phyloP scores from a whole-genome alignment of 345 rosid species.

The Gossypium australe region DNA sequence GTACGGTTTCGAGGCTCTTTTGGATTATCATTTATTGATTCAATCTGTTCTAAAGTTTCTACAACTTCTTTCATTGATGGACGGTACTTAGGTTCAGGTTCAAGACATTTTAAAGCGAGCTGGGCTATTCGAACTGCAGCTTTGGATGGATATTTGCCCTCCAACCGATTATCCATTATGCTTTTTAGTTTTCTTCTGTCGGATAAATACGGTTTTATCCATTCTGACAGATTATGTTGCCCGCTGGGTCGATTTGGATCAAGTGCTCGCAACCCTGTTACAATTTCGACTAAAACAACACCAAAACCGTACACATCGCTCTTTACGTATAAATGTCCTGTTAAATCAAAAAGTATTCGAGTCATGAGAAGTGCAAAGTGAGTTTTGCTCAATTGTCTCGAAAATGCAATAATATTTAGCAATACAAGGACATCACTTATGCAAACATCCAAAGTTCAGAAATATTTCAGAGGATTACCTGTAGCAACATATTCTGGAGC shows the following conservation, averaged over 20 bases:
- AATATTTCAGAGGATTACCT: slow-evolving; percentile 36
- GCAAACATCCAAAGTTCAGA: slow-evolving; percentile 2
- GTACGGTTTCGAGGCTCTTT: slow-evolving; percentile 46
- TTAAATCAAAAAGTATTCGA: slow-evolving; percentile 12
- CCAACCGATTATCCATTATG: slow-evolving; percentile 64
- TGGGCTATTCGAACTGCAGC: slow-evolving; percentile 60
- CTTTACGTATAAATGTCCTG: slow-evolving; percentile 95
- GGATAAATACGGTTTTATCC: slow-evolving; percentile 74
- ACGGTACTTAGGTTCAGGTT: slow-evolving; percentile 58
- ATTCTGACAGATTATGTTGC: slow-evolving; percentile 61
- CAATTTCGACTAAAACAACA: slow-evolving; percentile 78
- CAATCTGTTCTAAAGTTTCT: slow-evolving; percentile 52
- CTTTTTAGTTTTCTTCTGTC: slow-evolving; percentile 64
- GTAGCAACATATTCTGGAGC: slow-evolving; percentile 98
- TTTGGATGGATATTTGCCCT: slow-evolving; percentile 78
- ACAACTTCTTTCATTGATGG: slow-evolving; percentile 90
- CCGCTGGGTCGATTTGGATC: slow-evolving; percentile 74
- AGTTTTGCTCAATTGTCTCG: background rate
- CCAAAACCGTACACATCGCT: slow-evolving; percentile 96
- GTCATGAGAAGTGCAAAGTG: slow-evolving; percentile 6
- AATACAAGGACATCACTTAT: background rate
- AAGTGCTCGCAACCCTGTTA: slow-evolving; percentile 78
- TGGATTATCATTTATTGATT: slow-evolving; percentile 45
- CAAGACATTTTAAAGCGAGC: slow-evolving; percentile 69
- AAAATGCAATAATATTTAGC: background rate